Evolutionary conservation across 2,329 filamentous ascomycete genomes (phyloP), one percentile per base, ranked within the genome.

Genomic region (Triangularia verruculosa): DNA sequence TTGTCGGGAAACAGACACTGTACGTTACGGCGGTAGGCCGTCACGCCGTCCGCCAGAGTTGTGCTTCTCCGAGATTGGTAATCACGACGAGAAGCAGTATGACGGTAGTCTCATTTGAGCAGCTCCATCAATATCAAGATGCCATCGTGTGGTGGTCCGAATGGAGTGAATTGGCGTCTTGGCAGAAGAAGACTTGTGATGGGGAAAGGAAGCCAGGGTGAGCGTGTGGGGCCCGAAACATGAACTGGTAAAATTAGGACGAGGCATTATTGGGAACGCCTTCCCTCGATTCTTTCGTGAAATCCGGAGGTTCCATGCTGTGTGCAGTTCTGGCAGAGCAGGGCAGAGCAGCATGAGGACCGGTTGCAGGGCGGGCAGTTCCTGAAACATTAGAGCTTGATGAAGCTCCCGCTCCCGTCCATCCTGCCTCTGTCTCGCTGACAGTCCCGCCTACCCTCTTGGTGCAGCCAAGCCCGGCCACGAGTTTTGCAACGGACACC

Each of bases 61-160:
- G 25, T 15, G 51, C 51, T 28, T 11, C 22, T 54, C 22, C 20
- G 51, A 54, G 25, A 54, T 54, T 54, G 51, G 51, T 54, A 54
- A 54, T 54, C 51, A 54, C 12, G 25, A 54, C n/a, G n/a, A 20
- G 39, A 47, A 47, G 39, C n/a, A 24, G 25, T 15, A 15, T 27
- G 20, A 12, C 51, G 51, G 51, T 17, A 27, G 20, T 17, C 25
- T 54, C 51, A 54, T 54, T 54, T 54, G 51, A 54, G 25, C 13
- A n/a, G 22, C 51, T 54, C 51, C 54, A 32, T 32, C 57, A 43
- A 59, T 59, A 51, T 59, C 57, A 51, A 51, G 39, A 51, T 51
- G 57, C 22, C 39, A 58, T 58, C 32, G 56, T 27, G 51, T 58
- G 56, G 56, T 58, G 30, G 32, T 24, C 32, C 24, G 25, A 25